phyloP scores from a whole-genome alignment of 2,329 filamentous ascomycete species.

The Fusarium zealandicum region DNA sequence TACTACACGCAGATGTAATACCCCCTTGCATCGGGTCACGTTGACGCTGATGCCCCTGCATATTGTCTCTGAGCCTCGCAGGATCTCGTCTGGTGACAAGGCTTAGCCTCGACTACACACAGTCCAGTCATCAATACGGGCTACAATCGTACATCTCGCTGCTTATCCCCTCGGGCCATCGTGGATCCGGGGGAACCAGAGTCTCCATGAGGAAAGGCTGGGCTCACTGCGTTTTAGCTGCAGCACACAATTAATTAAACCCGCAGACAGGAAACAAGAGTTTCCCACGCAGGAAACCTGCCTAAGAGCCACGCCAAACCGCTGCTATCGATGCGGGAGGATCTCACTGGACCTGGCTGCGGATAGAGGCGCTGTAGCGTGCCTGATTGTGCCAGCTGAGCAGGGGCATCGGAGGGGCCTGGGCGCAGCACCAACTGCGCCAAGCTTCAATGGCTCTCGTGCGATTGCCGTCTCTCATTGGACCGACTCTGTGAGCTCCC shows the following conservation, averaged over 20 bases:
- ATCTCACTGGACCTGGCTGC: conserved; percentile 20
- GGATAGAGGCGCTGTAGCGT: conserved; percentile 6
- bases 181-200: conserved; percentile 23
- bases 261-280: no score
- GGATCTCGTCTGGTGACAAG: conserved; percentile 10
- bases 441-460: not conserved
- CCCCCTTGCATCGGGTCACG: conserved; percentile 32
- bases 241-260: not conserved
- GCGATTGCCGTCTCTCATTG: conserved; percentile 10
- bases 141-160: not conserved
- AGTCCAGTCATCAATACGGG: not conserved
- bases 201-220: not conserved
- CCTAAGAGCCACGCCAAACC: conserved; percentile 15
- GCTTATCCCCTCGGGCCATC: conserved; percentile 2
- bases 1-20: not conserved
- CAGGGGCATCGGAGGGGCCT: conserved; percentile 23
- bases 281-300: conserved; percentile 3
- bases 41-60: conserved; percentile 30
- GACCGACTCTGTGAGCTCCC: not conserved
- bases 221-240: not conserved
- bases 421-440: conserved; percentile 1
- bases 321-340: conserved; percentile 25
- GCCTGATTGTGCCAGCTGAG: conserved; percentile 13
- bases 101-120: conserved; percentile 11
- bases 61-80: conserved; percentile 16